A percentile compares a stretch with the other conserved stretches of the same genome.
Evolutionary conservation across 1,284 basidiomycete species (phyloP).

Genomic region (Apiotrichum sp.): DNA sequence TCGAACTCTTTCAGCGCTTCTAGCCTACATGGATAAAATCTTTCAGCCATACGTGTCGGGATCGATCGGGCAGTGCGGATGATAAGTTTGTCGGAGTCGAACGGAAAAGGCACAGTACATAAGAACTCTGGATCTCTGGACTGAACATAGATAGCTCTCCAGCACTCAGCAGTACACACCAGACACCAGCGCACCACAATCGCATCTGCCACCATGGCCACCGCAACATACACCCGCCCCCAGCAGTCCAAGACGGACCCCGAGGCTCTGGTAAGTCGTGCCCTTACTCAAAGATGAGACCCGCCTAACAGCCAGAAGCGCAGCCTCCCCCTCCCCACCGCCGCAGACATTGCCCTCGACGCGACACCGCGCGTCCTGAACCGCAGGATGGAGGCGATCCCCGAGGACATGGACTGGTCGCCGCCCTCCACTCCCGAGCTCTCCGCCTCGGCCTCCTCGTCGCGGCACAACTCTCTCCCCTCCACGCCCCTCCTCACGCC

Average conservation of each 20-base stretch:
- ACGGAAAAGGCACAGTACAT: no score
- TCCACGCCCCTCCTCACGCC: background rate
- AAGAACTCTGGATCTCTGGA: no score
- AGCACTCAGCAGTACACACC: background rate
- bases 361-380: background rate
- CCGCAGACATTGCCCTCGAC: no score
- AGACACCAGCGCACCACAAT: background rate
- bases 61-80: no score
- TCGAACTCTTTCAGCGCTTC: background rate
- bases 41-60: no score
- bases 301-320: background rate
- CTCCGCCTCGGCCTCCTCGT: background rate
- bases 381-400: background rate
- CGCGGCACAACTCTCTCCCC: background rate
- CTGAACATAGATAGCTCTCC: no score
- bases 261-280: background rate
- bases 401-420: no score
- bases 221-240: background rate
- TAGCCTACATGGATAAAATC: no score
- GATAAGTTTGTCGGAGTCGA: no score
- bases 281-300: background rate
- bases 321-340: no score
- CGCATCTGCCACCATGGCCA: background rate
- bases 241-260: background rate
- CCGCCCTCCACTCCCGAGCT: background rate